Conservation (phyloP, 805 yeast species). For the Torulaspora maleeae region DNA sequence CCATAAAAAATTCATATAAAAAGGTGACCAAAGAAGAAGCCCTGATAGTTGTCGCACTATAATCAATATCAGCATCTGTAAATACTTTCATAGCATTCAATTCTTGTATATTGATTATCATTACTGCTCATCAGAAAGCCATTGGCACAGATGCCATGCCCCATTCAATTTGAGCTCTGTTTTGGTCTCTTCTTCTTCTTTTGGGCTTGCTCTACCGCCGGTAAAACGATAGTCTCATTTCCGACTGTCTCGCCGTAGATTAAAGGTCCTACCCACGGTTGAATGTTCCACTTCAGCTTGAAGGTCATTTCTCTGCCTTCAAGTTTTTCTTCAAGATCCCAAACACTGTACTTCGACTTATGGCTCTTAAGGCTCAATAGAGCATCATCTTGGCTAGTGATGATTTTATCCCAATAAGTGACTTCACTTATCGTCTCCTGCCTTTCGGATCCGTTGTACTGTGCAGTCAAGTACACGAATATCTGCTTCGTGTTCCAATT, state of each 20-base stretch:
- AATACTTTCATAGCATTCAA: not conserved
- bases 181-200: constrained; percentile 3
- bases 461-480: constrained; percentile 86
- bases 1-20: not conserved
- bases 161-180: not conserved
- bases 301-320: constrained; percentile 62
- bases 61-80: not conserved
- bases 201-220: constrained; percentile 1
- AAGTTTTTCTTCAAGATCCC: constrained; percentile 67
- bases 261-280: constrained; percentile 83
- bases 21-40: not conserved
- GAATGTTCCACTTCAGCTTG: constrained; percentile 83
- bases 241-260: constrained; percentile 55
- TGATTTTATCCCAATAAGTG: constrained; percentile 87
- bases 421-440: constrained; percentile 54
- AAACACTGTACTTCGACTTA: constrained; percentile 74
- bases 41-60: not conserved
- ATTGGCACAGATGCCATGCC: not conserved
- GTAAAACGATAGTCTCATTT: constrained; percentile 8
- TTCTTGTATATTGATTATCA: constrained; percentile 2
- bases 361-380: constrained; percentile 46
- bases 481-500: constrained; percentile 97
- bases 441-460: constrained; percentile 51
- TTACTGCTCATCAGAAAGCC: not conserved
- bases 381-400: constrained; percentile 56